phyloP scores from a whole-genome alignment of 139 green algal genomes.

The Chlorella vulgaris region DNA sequence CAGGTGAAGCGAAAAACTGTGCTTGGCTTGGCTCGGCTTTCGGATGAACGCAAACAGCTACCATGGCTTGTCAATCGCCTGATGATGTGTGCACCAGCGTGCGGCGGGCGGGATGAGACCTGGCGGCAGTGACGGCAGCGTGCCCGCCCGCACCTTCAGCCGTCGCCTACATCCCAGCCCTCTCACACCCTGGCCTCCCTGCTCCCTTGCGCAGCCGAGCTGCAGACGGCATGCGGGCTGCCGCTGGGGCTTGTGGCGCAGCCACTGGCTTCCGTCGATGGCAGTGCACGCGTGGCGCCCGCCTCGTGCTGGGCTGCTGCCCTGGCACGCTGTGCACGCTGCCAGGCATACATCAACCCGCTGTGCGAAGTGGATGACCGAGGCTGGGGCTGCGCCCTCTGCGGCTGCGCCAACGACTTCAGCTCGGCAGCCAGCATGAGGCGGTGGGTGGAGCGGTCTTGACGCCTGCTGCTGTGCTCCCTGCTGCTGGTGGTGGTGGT shows the following conservation, averaged over 20 bases:
- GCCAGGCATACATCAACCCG: conserved; percentile 73
- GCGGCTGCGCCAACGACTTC: conserved; percentile 49
- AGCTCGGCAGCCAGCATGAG: not conserved
- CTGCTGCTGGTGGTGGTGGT: too few species aligned
- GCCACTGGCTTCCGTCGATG: conserved; percentile 45
- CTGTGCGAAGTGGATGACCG: conserved; percentile 57
- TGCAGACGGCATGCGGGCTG: conserved; percentile 73
- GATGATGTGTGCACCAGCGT: too few species aligned
- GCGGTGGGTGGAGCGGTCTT: not conserved
- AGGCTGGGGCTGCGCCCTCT: conserved; percentile 75
- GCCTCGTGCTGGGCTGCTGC: conserved; percentile 7
- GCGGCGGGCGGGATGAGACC: too few species aligned
- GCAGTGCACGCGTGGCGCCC: not conserved
- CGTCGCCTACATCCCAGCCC: too few species aligned
- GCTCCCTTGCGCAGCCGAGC: conserved; percentile 59
- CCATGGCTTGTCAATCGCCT: too few species aligned
- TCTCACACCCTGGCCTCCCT: too few species aligned
- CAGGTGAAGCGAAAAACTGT: not conserved
- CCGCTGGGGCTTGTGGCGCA: conserved; percentile 68
- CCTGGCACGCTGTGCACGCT: conserved; percentile 67
- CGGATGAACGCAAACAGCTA: too few species aligned
- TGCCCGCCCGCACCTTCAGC: too few species aligned
- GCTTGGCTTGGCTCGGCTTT: too few species aligned
- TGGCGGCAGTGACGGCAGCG: too few species aligned
- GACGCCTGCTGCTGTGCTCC: not conserved